phyloP scores from a whole-genome alignment of 2,329 filamentous ascomycete species.

The Fusarium scirpi region DNA sequence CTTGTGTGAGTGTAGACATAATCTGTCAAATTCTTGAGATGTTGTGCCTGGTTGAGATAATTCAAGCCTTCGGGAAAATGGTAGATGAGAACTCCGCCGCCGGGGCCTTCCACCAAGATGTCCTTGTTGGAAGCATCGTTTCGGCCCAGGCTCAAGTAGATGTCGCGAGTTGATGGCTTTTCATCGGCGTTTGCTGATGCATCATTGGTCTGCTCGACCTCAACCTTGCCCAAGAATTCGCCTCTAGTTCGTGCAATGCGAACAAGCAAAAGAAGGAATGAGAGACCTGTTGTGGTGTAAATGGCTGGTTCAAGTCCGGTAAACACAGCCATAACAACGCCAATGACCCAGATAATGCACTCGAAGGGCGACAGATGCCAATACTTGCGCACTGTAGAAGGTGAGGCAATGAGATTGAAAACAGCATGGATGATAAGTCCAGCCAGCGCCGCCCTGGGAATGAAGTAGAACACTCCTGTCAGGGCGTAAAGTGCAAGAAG shows the following conservation, averaged over 20 bases:
- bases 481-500: slow-evolving; percentile 82
- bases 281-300: slow-evolving; percentile 61
- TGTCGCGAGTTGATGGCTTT: slow-evolving; percentile 43
- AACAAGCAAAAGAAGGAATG: slow-evolving; percentile 57
- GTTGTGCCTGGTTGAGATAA: slow-evolving; percentile 63
- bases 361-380: slow-evolving; percentile 82
- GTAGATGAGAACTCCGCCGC: slow-evolving; percentile 65
- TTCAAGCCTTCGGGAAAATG: slow-evolving; percentile 65
- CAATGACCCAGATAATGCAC: slow-evolving; percentile 78
- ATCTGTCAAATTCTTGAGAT: slow-evolving; percentile 56
- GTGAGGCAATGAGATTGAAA: slow-evolving; percentile 78
- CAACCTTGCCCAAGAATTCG: slow-evolving; percentile 58
- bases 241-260: slow-evolving; percentile 62
- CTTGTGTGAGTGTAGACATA: slow-evolving; percentile 50
- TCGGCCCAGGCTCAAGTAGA: slow-evolving; percentile 57
- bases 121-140: slow-evolving; percentile 60
- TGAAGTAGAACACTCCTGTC: slow-evolving; percentile 83
- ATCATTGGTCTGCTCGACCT: slow-evolving; percentile 20
- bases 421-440: slow-evolving; percentile 89
- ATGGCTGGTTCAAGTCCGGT: slow-evolving; percentile 63
- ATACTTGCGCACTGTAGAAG: slow-evolving; percentile 80
- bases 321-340: slow-evolving; percentile 71
- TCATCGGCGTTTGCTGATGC: background rate
- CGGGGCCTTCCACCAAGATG: slow-evolving; percentile 56
- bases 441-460: slow-evolving; percentile 76